A percentile compares a stretch with the other conserved stretches of the same genome.
Conservation (phyloP, 129 eudicot genomes). For the Flaveria brownii region DNA sequence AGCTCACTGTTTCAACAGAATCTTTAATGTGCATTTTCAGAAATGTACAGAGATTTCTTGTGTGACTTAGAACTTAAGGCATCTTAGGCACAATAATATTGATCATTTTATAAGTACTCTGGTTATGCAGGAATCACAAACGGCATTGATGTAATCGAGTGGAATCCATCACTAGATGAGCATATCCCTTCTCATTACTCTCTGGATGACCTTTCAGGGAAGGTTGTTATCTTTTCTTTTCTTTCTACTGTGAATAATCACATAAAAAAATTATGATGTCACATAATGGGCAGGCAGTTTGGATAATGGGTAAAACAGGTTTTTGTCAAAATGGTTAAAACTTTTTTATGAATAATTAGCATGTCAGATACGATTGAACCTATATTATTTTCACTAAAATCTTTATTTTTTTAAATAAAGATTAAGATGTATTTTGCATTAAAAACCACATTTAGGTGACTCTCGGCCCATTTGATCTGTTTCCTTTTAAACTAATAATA, state of each 20-base stretch:
- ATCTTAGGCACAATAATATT: not conserved
- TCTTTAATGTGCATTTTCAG: not conserved
- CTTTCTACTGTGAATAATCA: not conserved
- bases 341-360: not conserved
- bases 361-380: not conserved
- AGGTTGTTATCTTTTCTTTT: slow-evolving; percentile 46
- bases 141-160: slow-evolving; percentile 74
- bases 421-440: not conserved
- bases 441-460: not conserved
- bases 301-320: not conserved
- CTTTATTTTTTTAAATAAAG: not conserved
- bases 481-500: not conserved
- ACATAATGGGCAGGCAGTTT: not conserved
- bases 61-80: slow-evolving; percentile 4
- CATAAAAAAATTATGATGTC: not conserved
- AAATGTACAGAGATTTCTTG: not conserved
- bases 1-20: not conserved
- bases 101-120: slow-evolving; percentile 19
- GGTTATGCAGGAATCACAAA: slow-evolving; percentile 76
- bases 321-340: not conserved
- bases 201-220: slow-evolving; percentile 81
- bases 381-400: not conserved
- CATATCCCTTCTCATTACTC: slow-evolving; percentile 78
- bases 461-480: not conserved
- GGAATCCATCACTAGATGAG: slow-evolving; percentile 83